Conservation (phyloP, 179 eudicot species). For the Pouteria campechiana region DNA sequence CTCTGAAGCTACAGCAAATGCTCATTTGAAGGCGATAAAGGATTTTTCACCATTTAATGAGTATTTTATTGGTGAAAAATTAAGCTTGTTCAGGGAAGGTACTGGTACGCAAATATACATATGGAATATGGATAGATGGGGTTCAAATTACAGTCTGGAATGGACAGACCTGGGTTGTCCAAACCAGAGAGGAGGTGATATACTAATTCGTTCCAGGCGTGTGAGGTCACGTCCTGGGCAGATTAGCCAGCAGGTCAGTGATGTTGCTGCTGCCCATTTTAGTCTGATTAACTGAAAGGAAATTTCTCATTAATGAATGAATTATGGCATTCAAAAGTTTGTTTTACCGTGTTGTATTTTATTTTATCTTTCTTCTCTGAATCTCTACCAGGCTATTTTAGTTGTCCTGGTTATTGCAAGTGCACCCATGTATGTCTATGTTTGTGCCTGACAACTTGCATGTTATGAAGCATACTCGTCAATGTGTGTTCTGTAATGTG, state of each 20-base stretch:
- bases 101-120: constrained; percentile 76
- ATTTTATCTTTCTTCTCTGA: not conserved
- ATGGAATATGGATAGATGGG: constrained; percentile 81
- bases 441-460: no score
- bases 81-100: constrained; percentile 29
- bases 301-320: not conserved
- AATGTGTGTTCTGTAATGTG: no score
- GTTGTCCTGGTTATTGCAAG: no score
- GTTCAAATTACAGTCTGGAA: constrained; percentile 44
- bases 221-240: constrained; percentile 79
- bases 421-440: no score
- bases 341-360: not conserved
- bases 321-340: no score
- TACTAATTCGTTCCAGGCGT: constrained; percentile 46
- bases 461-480: no score
- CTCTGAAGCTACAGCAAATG: constrained; percentile 32
- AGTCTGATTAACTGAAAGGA: not conserved
- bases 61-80: constrained; percentile 71
- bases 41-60: constrained; percentile 66
- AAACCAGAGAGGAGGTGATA: constrained; percentile 61
- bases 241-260: constrained; percentile 37
- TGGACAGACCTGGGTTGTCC: constrained; percentile 43
- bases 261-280: no score
- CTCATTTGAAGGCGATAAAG: constrained; percentile 46
- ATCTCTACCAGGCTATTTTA: no score